Evolutionary conservation across 176 grass and related monocot genomes (phyloP), one percentile per base, ranked within the genome.

Genomic region (Luzula sylvatica): DNA sequence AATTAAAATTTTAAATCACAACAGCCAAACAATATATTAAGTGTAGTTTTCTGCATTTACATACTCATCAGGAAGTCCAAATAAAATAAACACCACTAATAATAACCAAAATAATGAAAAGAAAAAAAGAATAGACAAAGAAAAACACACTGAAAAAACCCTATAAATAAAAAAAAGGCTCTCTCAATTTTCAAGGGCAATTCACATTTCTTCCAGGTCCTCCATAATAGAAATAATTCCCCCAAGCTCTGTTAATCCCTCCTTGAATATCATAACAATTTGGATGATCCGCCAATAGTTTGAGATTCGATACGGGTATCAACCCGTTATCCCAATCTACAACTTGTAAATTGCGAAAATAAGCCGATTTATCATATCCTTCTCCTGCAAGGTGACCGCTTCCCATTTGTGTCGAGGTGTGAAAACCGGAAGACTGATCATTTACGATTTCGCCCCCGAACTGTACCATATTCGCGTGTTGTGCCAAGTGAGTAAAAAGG

Each of bases 301-400:
- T 82, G 15, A 87, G 72, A 69, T 56, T 74, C 2, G 69, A 47
- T 3, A 68, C 65, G 1, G 79, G 79, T 66, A 94, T 79, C 49
- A 94, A 64, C 65, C 67, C 82, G 60, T 87, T 94, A 54, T 94
- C 88, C 79, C 83, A 87, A 67, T 87, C 88, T 42, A 94, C 88
- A 16, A 87, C 75, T 64, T 94, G 75, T 50, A 94, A 65, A 59
- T 78, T 87, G 12, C 79, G 75, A 43, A 87, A 83, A 57, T 87
- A 94, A 35, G 88, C 82, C 11, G 88, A 79, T 45, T 71, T 80
- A 73, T 75, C 51, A 58, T 83, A 87, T 0, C 76, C 79, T 58
- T 87, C 88, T 16, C 65, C 3, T 8, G 88, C 55, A 64, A 83
- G 87, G 38, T 83, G 79, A 2, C 88, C 83, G 49, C 83, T 87